Percentiles rank a stretch among this genome's conserved stretches.
Evolutionary conservation across 768 basidiomycete species (phyloP).

Genomic region (Lentinula sp.): DNA sequence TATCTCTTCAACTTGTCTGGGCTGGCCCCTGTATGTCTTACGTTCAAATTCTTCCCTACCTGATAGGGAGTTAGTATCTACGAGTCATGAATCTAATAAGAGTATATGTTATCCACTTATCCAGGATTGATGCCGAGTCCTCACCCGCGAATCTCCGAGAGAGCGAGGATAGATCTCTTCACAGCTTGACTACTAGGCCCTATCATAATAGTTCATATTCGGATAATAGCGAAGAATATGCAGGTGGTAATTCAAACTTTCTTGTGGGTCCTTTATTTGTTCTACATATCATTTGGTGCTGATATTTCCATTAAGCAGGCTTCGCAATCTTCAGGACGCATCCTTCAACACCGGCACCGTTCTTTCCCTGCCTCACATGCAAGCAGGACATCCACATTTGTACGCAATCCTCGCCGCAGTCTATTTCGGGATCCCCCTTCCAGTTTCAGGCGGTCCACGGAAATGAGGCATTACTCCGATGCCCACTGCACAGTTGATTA

Average conservation of each 20-base stretch:
- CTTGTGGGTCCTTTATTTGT: not conserved
- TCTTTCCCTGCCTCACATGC: not conserved
- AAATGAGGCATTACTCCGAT: not conserved
- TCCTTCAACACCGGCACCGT: not conserved
- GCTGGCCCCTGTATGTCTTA: not conserved
- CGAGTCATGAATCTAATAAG: not conserved
- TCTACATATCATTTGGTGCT: not conserved
- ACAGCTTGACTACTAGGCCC: not conserved
- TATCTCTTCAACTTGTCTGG: not conserved
- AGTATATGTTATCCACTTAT: not conserved
- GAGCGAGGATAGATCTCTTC: not conserved
- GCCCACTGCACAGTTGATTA: not conserved
- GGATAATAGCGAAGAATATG: not conserved
- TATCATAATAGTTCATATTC: not conserved
- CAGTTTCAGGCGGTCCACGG: not conserved
- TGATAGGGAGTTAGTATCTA: not conserved
- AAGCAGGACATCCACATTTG: not conserved
- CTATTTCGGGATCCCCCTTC: not conserved
- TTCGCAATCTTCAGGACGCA: not conserved
- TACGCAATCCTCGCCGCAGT: not conserved
- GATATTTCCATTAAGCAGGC: not conserved
- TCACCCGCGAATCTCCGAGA: not conserved
- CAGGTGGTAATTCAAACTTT: not conserved
- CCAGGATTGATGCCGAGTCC: not conserved
- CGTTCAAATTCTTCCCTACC: not conserved